Base-by-base conservation (phyloP, 176 grass and related monocot genomes). In the Aegilops longissima region DNA sequence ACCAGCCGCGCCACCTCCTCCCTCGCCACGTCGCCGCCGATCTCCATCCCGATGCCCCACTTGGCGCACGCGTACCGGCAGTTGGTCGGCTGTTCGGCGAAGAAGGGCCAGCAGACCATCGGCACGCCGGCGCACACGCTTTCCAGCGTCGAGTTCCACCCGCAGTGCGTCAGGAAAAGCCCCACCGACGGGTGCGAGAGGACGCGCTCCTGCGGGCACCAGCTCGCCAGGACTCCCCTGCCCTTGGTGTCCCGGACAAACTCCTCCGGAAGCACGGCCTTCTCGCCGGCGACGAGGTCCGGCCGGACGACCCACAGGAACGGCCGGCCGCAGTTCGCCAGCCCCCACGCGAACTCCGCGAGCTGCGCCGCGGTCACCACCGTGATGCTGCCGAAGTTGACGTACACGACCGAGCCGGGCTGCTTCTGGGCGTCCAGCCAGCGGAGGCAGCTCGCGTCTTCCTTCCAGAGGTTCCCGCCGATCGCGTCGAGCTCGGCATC, bases 311-410 rank as follows among this genome's bases (percentile, higher is more conserved):
- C 51, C 92, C 95, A 97, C 39, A 97, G 66, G 89, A 97, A 97
- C 30, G 80, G 59, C 27, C 45, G 39, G 66, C 79, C 83, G 66
- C 95, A 89, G 56, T 71, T 64, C 14, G 92, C 92, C 58, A 97
- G 47, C 4, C 92, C 94, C 94, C 94, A 94, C 29, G 94, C 92
- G 56, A 97, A 97, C 87, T 97, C 90, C 2, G 27, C 3, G 17
- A 94, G 47, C 24, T 94, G 92, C 1, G 71, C 54, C 4, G 14
- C 6, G 3, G 73, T 76, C 73, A 76, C 25, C 45, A 77, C 74
- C 27, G 82, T 88, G 85, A 97, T 88, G 86, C 95, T 95, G 33
- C 95, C 95, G 77, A 92, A 98, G 93, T 98, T 98, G 35, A 98
- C 93, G 42, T 95, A 98, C 16, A 98, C 80, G 21, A 98, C 93